phyloP scores from a whole-genome alignment of 176 grass and related monocot species.

The Paspalum notatum region DNA sequence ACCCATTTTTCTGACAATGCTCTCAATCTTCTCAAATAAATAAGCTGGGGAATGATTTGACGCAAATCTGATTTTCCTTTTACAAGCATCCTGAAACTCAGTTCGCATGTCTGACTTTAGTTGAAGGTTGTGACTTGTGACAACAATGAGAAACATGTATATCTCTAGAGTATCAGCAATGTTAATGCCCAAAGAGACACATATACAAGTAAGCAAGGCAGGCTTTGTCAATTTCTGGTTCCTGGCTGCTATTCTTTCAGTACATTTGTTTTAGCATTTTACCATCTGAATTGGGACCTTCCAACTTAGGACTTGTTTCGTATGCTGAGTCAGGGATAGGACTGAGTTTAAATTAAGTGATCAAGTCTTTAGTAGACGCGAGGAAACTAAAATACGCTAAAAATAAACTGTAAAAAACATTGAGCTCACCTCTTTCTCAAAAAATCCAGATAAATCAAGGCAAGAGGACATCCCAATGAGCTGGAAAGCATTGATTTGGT shows the following conservation, averaged over 20 bases:
- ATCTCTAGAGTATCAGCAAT: slow-evolving; percentile 11
- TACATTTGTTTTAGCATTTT: slow-evolving; percentile 5
- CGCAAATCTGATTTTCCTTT: slow-evolving; percentile 91
- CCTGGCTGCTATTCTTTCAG: slow-evolving; percentile 26
- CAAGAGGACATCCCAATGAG: slow-evolving; percentile 97
- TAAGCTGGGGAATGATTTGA: slow-evolving; percentile 74
- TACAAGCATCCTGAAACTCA: slow-evolving; percentile 69
- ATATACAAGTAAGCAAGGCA: no score
- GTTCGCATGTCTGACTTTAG: slow-evolving; percentile 15
- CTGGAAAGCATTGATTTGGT: slow-evolving; percentile 93
- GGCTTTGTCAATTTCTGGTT: no score
- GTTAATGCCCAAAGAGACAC: no score
- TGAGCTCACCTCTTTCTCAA: slow-evolving; percentile 94
- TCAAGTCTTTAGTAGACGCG: neutral
- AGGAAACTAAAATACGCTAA: slow-evolving; percentile 5
- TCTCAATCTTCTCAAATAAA: slow-evolving; percentile 87
- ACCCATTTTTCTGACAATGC: slow-evolving; percentile 71
- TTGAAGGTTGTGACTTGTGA: slow-evolving; percentile 6
- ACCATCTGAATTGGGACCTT: slow-evolving; percentile 3
- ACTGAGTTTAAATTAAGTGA: slow-evolving; percentile 11
- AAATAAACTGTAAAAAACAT: slow-evolving; percentile 23
- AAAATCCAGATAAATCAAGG: slow-evolving; percentile 96
- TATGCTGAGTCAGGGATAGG: slow-evolving; percentile 1
- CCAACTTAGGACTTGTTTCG: slow-evolving; percentile 14
- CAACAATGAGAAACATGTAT: neutral